These are phyloP conservation scores for Phytophthora lateralis DNA, from an alignment of 352 stramenopile genomes.

Conservation along the genomic window DNA sequence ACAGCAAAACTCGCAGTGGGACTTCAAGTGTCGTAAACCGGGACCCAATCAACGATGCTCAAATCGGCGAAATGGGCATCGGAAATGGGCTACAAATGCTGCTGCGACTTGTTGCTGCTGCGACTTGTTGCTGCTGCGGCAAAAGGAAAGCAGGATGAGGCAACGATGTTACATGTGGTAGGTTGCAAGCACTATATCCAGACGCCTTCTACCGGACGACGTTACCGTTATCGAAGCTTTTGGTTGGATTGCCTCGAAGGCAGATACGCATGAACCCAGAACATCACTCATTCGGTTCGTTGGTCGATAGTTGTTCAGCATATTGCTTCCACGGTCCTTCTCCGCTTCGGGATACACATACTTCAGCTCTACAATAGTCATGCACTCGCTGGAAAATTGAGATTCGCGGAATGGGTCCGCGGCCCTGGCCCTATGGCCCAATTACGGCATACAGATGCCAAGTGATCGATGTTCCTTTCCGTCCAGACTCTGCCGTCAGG, in stretches of 20 bases:
- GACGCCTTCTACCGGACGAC: no score
- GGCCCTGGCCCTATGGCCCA: not conserved
- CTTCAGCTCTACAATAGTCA: no score
- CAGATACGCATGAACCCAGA: not conserved
- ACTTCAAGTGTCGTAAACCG: not conserved
- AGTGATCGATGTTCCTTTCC: not conserved
- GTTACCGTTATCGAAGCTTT: not conserved
- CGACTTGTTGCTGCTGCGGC: not conserved
- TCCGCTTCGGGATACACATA: no score
- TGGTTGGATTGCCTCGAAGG: not conserved
- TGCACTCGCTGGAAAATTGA: no score
- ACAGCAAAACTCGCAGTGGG: not conserved
- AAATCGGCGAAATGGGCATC: not conserved
- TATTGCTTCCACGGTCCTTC: no score
- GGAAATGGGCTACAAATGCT: not conserved
- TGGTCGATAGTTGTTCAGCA: not conserved
- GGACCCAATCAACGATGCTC: not conserved
- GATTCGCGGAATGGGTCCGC: not conserved
- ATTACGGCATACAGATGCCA: not conserved
- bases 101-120: not conserved
- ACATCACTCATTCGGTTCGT: not conserved
- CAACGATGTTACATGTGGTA: no score
- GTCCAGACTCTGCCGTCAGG: conserved; percentile 14
- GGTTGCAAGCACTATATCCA: not conserved
- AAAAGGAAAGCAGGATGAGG: no score